Evolutionary conservation across 2,329 filamentous ascomycete species (phyloP).

Genomic region (Neonectria hederae): DNA sequence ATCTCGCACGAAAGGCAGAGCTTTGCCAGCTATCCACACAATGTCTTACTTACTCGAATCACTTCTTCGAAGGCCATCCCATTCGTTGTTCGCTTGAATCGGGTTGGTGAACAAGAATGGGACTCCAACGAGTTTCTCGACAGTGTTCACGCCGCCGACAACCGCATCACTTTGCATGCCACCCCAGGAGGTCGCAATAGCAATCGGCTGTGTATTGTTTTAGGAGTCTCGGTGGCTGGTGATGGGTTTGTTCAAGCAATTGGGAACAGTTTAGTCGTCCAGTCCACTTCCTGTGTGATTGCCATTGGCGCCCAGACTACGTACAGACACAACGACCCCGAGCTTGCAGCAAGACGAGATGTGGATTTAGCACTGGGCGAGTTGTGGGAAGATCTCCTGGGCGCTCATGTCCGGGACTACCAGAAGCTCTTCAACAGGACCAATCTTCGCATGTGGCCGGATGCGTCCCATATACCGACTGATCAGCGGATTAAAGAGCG

Average conservation of each 20-base stretch:
- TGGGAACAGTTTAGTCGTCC: conserved; percentile 31
- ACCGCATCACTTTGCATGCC: conserved; percentile 29
- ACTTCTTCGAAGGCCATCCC: conserved; percentile 33
- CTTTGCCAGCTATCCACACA: conserved; percentile 54
- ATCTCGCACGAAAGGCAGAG: conserved; percentile 48
- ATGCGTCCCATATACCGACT: conserved; percentile 35
- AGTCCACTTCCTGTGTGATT: conserved; percentile 24
- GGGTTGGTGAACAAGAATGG: conserved; percentile 33
- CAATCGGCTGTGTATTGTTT: conserved; percentile 29
- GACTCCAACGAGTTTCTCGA: conserved; percentile 42
- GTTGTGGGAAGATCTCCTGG: conserved; percentile 25
- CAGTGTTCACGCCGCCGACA: conserved; percentile 30
- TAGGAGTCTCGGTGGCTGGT: conserved; percentile 19
- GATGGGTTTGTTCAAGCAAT: conserved; percentile 21
- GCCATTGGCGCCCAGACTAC: conserved; percentile 38
- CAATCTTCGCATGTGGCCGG: conserved; percentile 33
- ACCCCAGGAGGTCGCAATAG: conserved; percentile 36
- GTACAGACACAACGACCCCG: conserved; percentile 33
- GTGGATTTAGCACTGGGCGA: conserved; percentile 35
- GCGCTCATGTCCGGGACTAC: conserved; percentile 35
- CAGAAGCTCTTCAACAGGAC: conserved; percentile 25
- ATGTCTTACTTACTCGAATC: conserved; percentile 44
- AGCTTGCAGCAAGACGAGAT: conserved; percentile 32
- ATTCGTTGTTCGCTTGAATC: conserved; percentile 39
- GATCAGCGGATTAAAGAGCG: conserved; percentile 26